These are phyloP conservation scores for Fomitiporia mediterranea DNA, from an alignment of 1,284 basidiomycete species.

Conservation along the genomic window DNA sequence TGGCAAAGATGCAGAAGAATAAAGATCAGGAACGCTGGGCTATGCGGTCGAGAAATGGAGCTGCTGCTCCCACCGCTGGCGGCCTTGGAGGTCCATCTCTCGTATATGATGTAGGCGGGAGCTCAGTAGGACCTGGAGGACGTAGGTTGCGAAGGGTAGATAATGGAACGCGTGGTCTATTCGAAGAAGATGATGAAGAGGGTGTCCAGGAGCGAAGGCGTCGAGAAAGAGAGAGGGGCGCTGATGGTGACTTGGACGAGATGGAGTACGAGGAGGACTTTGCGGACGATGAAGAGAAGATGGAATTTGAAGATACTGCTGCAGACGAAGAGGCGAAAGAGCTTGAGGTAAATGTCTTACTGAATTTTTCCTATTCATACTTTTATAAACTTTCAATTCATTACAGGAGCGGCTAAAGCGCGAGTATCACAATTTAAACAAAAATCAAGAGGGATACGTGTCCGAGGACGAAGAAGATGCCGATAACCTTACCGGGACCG, in stretches of 20 bases:
- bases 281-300: slow-evolving; percentile 82
- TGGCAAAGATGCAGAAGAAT: slow-evolving; percentile 56
- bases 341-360: slow-evolving; percentile 54
- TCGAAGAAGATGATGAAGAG: slow-evolving; percentile 69
- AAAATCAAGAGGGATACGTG: slow-evolving; percentile 59
- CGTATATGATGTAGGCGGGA: slow-evolving; percentile 30
- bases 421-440: slow-evolving; percentile 76
- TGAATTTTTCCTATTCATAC: slow-evolving; percentile 3
- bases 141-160: slow-evolving; percentile 59
- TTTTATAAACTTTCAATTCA: neutral
- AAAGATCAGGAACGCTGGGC: slow-evolving; percentile 69
- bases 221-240: slow-evolving; percentile 54
- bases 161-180: slow-evolving; percentile 52
- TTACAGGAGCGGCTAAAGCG: slow-evolving; percentile 76
- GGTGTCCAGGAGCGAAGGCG: slow-evolving; percentile 40
- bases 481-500: slow-evolving; percentile 58
- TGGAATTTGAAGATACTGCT: slow-evolving; percentile 62
- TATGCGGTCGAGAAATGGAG: slow-evolving; percentile 54
- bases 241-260: slow-evolving; percentile 76
- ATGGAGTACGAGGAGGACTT: slow-evolving; percentile 81
- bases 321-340: slow-evolving; percentile 79
- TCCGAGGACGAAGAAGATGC: slow-evolving; percentile 62
- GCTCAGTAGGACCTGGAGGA: slow-evolving; percentile 58
- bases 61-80: slow-evolving; percentile 42
- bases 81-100: slow-evolving; percentile 43